These are phyloP conservation scores for Sugiyamaella boreocaroliniensis DNA, from an alignment of 805 yeast genomes.

Conservation along the genomic window DNA sequence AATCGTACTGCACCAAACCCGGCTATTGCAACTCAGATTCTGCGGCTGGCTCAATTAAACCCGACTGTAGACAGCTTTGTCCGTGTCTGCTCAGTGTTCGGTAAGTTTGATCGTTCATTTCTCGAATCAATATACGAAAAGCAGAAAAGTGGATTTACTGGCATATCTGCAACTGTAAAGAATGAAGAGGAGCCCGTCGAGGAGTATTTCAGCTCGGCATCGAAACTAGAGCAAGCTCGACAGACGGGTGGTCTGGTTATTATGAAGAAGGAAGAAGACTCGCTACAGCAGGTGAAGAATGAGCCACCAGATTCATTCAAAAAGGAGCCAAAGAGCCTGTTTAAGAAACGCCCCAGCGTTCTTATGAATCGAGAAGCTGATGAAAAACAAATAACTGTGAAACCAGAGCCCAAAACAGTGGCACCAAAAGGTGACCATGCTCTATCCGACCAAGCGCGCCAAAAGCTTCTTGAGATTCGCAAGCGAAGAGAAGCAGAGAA, in stretches of 20 bases:
- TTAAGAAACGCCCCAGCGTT: neutral
- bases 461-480: slow-evolving; percentile 7
- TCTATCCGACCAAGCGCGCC: slow-evolving; percentile 11
- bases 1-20: slow-evolving; percentile 18
- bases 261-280: neutral
- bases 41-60: slow-evolving; percentile 16
- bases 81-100: slow-evolving; percentile 22
- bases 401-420: no score
- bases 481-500: neutral
- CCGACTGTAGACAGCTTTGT: slow-evolving; percentile 14
- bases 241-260: neutral
- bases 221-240: neutral
- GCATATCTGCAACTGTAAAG: neutral
- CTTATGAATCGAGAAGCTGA: neutral
- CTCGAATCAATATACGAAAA: slow-evolving; percentile 14
- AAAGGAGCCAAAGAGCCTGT: neutral
- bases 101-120: slow-evolving; percentile 21
- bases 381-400: neutral
- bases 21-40: slow-evolving; percentile 17
- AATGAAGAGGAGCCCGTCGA: slow-evolving; percentile 2
- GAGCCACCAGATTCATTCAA: neutral
- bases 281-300: neutral
- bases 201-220: neutral
- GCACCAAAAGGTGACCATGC: neutral
- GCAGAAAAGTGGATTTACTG: neutral